phyloP scores from a whole-genome alignment of 2,329 filamentous ascomycete species.

The Beauveria sp. region DNA sequence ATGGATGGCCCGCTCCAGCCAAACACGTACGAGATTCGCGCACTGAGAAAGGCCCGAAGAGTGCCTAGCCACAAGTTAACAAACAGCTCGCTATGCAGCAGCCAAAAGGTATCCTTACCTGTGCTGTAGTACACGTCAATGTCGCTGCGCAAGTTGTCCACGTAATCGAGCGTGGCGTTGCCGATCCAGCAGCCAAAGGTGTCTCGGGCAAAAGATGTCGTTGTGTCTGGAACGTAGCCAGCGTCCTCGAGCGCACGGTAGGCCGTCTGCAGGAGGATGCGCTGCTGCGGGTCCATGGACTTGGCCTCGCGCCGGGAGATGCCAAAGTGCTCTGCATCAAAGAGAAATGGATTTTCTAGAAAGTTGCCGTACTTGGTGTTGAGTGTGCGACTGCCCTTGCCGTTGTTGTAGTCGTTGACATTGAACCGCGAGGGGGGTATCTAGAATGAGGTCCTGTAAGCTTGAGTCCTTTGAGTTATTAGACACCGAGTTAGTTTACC shows the following conservation, averaged over 20 bases:
- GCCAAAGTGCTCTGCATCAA: background rate
- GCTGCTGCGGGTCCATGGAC: slow-evolving; percentile 13
- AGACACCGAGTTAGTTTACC: background rate
- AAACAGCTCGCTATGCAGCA: slow-evolving; percentile 11
- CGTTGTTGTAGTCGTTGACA: background rate
- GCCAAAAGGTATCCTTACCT: slow-evolving; percentile 19
- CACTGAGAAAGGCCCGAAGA: slow-evolving; percentile 24
- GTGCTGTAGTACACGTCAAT: background rate
- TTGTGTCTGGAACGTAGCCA: background rate
- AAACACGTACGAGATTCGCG: slow-evolving; percentile 27
- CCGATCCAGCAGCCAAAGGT: slow-evolving; percentile 22
- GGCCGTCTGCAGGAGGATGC: slow-evolving; percentile 13
- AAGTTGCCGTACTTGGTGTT: slow-evolving; percentile 1
- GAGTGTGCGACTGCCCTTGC: background rate
- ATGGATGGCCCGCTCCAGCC: slow-evolving; percentile 28
- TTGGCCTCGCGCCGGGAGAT: background rate
- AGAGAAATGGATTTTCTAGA: background rate
- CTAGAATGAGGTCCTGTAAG: background rate
- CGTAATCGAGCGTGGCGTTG: slow-evolving; percentile 17
- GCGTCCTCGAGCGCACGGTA: slow-evolving; percentile 13
- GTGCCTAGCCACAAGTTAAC: slow-evolving; percentile 25
- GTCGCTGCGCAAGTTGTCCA: slow-evolving; percentile 15
- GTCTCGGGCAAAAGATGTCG: background rate
- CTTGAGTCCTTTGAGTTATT: too few relatives aligned
- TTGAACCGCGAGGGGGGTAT: background rate